phyloP scores from a whole-genome alignment of 371 early-diverging fungal species.

The Apophysomyces trapeziformis region DNA sequence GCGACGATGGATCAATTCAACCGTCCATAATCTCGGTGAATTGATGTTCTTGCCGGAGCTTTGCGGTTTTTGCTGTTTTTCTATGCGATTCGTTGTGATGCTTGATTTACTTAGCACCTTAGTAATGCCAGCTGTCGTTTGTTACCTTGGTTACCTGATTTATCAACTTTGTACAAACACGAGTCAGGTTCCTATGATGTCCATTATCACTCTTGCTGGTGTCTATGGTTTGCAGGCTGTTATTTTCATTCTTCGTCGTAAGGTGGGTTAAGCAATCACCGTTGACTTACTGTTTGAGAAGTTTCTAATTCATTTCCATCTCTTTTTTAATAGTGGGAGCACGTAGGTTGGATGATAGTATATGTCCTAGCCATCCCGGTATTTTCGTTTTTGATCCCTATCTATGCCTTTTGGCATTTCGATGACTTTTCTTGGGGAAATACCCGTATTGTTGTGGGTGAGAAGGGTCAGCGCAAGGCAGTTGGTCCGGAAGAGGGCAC shows the following conservation, averaged over 20 bases:
- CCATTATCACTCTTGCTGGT: constrained; percentile 74
- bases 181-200: constrained; percentile 64
- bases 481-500: constrained; percentile 57
- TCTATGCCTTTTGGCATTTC: constrained; percentile 92
- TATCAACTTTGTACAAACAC: constrained; percentile 58
- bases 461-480: constrained; percentile 71
- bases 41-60: constrained; percentile 83
- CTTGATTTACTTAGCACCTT: constrained; percentile 92
- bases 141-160: constrained; percentile 82
- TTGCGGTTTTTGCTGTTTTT: constrained; percentile 96
- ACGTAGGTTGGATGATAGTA: constrained; percentile 89
- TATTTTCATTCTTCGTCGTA: constrained; percentile 84
- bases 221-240: constrained; percentile 88
- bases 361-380: constrained; percentile 73
- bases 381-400: constrained; percentile 65
- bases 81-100: constrained; percentile 94
- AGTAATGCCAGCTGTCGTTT: constrained; percentile 91
- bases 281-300: constrained; percentile 27
- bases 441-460: constrained; percentile 88
- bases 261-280: constrained; percentile 80
- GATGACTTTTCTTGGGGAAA: constrained; percentile 93
- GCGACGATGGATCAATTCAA: constrained; percentile 97
- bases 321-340: constrained; percentile 69
- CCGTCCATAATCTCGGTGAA: constrained; percentile 95
- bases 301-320: constrained; percentile 53